Evolutionary conservation across 2,329 filamentous ascomycete species (phyloP).

Genomic region (Helminthosporium solani): DNA sequence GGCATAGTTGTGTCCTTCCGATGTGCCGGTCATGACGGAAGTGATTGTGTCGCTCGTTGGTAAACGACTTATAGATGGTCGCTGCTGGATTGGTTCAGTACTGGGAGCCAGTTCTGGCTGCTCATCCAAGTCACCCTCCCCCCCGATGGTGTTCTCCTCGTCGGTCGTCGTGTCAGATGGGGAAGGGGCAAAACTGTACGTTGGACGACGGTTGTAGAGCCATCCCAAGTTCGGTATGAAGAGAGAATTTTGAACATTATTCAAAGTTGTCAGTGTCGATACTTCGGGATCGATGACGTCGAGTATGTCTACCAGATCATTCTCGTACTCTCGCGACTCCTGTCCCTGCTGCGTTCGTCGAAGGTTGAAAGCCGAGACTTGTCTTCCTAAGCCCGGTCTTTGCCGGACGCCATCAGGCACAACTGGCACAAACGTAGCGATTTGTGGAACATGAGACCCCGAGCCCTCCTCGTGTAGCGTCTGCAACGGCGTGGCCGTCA

Average conservation of each 20-base stretch:
- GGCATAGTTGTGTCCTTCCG: constrained; percentile 68
- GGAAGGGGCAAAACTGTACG: constrained; percentile 67
- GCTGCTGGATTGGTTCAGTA: constrained; percentile 7
- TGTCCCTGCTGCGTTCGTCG: constrained; percentile 11
- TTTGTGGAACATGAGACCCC: constrained; percentile 7
- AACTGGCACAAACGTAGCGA: constrained; percentile 16
- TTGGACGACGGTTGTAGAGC: constrained; percentile 73
- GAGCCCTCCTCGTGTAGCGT: constrained; percentile 34
- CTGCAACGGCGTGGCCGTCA: constrained; percentile 30
- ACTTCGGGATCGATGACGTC: constrained; percentile 80
- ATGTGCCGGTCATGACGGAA: constrained; percentile 34
- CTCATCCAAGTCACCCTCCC: constrained; percentile 6
- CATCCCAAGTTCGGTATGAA: constrained; percentile 78
- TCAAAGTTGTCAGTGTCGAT: constrained; percentile 77
- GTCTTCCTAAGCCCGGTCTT: constrained; percentile 22
- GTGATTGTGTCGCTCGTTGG: constrained; percentile 33
- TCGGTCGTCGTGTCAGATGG: constrained; percentile 33
- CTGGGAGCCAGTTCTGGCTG: constrained; percentile 1
- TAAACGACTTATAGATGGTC: constrained; percentile 10
- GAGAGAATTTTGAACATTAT: constrained; percentile 89
- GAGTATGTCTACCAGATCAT: constrained; percentile 64
- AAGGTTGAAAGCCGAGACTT: constrained; percentile 30
- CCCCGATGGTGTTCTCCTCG: constrained; percentile 22
- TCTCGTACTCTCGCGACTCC: constrained; percentile 52
- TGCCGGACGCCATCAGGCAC: constrained; percentile 12